phyloP scores from a whole-genome alignment of 441 rosid genomes.

The Pelargonium australe region DNA sequence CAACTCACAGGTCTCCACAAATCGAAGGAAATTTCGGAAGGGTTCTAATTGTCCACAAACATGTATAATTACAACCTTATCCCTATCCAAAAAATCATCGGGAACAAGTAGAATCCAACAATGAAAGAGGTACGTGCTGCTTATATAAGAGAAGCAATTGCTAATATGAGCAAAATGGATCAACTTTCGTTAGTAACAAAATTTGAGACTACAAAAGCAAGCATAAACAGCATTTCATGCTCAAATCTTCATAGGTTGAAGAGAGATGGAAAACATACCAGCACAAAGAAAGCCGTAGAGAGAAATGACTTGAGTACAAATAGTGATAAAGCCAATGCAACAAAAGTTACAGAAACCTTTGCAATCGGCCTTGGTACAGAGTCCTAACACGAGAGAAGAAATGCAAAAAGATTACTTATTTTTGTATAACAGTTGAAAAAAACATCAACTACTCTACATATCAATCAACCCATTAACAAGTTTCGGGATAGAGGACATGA shows the following conservation, averaged over 20 bases:
- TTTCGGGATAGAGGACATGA: neutral
- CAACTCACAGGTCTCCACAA: too few species aligned
- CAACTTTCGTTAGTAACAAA: neutral
- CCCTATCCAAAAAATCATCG: too few species aligned
- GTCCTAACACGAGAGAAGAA: conserved; percentile 33
- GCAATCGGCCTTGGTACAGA: conserved; percentile 79
- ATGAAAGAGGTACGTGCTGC: too few species aligned
- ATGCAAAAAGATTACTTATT: conserved; percentile 4
- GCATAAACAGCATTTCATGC: neutral
- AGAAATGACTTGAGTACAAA: conserved; percentile 65
- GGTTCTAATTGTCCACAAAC: too few species aligned
- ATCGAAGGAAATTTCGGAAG: too few species aligned
- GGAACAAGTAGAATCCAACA: too few species aligned
- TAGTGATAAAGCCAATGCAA: conserved; percentile 39
- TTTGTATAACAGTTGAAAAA: neutral
- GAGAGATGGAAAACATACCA: conserved; percentile 43
- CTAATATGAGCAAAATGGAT: neutral
- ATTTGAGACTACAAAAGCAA: neutral
- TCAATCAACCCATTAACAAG: neutral
- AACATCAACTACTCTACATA: too few species aligned
- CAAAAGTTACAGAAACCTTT: conserved; percentile 48
- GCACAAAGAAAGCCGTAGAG: conserved; percentile 72
- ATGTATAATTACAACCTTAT: too few species aligned
- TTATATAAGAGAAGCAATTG: neutral
- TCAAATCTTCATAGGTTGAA: neutral